phyloP scores from a whole-genome alignment of 169 alveolate species.

The Eimeria acervulina region DNA sequence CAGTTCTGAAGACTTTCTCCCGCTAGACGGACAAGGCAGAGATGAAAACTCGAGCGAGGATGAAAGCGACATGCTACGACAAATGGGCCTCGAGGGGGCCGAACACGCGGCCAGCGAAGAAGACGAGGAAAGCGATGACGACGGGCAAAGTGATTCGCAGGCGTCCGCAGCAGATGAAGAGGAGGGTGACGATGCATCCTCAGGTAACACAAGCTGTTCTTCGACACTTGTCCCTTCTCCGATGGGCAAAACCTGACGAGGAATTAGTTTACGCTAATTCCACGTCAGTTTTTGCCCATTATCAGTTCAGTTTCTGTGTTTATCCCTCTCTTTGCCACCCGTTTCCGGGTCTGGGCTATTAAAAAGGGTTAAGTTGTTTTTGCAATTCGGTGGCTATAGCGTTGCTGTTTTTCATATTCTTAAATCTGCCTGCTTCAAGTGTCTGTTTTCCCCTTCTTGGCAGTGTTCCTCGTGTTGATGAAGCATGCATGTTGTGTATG shows the following conservation, averaged over 20 bases:
- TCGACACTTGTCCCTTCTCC: not conserved
- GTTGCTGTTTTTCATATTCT: not conserved
- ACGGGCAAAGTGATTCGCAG: not conserved
- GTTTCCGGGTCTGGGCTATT: not conserved
- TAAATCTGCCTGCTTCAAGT: not conserved
- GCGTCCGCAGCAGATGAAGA: not conserved
- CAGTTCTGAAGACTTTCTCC: slow-evolving; percentile 24
- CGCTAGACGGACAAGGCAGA: not conserved
- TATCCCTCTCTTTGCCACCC: not conserved
- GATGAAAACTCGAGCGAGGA: slow-evolving; percentile 37
- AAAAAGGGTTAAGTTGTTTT: too few species aligned
- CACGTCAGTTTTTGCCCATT: not conserved
- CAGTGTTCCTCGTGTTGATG: not conserved
- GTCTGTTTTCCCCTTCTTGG: not conserved
- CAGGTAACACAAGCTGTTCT: not conserved
- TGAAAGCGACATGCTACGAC: slow-evolving; percentile 32
- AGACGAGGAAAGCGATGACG: slow-evolving; percentile 71
- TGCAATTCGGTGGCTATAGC: not conserved
- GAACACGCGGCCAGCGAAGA: slow-evolving; percentile 82
- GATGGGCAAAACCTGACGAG: not conserved
- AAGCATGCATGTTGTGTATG: not conserved
- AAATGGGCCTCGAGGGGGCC: slow-evolving; percentile 67
- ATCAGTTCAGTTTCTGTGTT: not conserved
- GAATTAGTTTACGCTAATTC: too few species aligned
- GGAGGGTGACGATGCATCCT: not conserved